Evolutionary conservation across 169 alveolate genomes (phyloP).

Genomic region (Besnoitia besnoiti): DNA sequence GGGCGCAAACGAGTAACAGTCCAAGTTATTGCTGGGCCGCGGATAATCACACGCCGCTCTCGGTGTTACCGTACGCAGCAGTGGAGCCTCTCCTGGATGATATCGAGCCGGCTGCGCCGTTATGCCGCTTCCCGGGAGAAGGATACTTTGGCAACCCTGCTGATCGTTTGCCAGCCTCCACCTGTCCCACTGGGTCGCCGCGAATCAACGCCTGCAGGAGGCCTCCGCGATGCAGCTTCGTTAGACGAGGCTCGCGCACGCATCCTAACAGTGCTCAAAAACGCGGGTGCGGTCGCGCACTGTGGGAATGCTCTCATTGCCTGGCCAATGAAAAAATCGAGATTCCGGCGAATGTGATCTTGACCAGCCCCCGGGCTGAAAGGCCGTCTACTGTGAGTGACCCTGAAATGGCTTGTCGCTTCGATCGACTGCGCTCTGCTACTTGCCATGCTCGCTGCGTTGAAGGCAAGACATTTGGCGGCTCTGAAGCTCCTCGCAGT

Average conservation of each 20-base stretch:
- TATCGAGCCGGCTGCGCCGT: neutral
- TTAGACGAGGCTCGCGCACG: neutral
- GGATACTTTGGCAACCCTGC: neutral
- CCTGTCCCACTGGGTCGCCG: neutral
- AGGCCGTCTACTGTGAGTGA: neutral
- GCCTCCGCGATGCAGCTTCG: neutral
- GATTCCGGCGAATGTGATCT: neutral
- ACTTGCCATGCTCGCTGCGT: neutral
- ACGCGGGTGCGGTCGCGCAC: neutral
- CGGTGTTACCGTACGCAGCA: neutral
- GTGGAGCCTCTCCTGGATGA: neutral
- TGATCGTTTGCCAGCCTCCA: neutral
- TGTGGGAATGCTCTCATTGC: neutral
- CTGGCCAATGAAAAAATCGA: neutral
- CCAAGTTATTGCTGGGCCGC: too few species aligned
- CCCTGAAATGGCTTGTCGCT: neutral
- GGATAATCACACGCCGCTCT: neutral
- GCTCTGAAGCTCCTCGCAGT: neutral
- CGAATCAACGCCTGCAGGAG: too few species aligned
- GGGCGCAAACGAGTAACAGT: too few species aligned
- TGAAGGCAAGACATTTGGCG: neutral
- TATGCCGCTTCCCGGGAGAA: neutral
- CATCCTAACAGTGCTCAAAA: neutral
- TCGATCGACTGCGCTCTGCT: neutral
- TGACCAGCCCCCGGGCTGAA: conserved; percentile 20